Percentiles rank a stretch among this genome's conserved stretches.
These are phyloP conservation scores for Fusarium devonianum DNA, from an alignment of 2,329 filamentous ascomycete genomes.

Conservation along the genomic window DNA sequence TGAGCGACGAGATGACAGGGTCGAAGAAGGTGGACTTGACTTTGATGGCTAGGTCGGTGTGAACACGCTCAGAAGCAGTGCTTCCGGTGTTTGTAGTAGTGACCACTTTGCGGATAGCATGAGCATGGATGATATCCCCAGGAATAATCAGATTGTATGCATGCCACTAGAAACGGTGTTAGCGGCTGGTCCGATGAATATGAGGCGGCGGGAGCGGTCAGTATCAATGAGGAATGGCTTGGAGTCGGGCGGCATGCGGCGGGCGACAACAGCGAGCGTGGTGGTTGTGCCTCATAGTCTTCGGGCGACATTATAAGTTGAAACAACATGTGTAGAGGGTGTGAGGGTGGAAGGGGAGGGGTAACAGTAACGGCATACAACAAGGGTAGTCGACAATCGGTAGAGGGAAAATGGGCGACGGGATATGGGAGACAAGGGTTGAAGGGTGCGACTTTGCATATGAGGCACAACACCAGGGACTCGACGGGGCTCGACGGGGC, in stretches of 20 bases:
- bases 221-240: conserved; percentile 15
- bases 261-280: conserved; percentile 8
- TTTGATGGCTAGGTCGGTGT: conserved; percentile 63
- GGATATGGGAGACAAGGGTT: conserved; percentile 15
- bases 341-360: conserved; percentile 31
- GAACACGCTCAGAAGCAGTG: conserved; percentile 61
- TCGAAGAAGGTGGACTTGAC: conserved; percentile 67
- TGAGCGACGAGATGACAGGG: conserved; percentile 60
- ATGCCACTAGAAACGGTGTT: conserved; percentile 56
- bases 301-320: conserved; percentile 10
- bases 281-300: background rate
- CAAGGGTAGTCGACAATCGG: conserved; percentile 16
- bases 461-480: conserved; percentile 4
- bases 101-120: conserved; percentile 63
- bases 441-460: conserved; percentile 7
- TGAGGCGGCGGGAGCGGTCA: conserved; percentile 15
- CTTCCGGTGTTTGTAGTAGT: conserved; percentile 56
- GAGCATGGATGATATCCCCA: conserved; percentile 61
- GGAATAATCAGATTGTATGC: conserved; percentile 66
- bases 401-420: conserved; percentile 12
- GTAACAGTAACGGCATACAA: conserved; percentile 25
- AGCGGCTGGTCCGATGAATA: conserved; percentile 16
- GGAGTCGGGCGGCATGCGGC: conserved; percentile 8
- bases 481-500: background rate
- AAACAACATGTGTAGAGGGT: conserved; percentile 22